These are phyloP conservation scores for Thermomucor indicae-seudaticae DNA, from an alignment of 371 early-diverging fungal species.

Conservation along the genomic window DNA sequence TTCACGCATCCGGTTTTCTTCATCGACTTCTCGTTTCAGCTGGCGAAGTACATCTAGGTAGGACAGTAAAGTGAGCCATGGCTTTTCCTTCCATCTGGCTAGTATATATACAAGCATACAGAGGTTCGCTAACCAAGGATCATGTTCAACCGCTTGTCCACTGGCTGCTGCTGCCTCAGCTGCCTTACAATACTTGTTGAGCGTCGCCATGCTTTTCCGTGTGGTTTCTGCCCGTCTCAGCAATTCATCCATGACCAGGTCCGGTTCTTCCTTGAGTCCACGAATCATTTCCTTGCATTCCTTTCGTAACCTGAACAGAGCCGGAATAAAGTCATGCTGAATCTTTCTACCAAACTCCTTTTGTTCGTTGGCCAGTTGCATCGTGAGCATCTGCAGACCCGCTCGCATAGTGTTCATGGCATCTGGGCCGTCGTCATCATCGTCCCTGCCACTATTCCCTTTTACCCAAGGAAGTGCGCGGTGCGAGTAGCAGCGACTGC, in stretches of 20 bases:
- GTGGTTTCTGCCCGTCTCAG: conserved; percentile 35
- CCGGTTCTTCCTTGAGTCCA: conserved; percentile 20
- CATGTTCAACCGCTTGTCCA: conserved; percentile 24
- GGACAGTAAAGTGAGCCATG: not conserved
- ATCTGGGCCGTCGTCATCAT: conserved; percentile 1
- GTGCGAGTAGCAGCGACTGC: conserved; percentile 25
- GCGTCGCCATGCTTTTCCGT: conserved; percentile 23
- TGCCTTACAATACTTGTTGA: conserved; percentile 27
- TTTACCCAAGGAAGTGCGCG: conserved; percentile 18
- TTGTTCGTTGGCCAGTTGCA: conserved; percentile 24
- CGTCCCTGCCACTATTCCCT: conserved; percentile 3
- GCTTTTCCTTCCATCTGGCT: not conserved
- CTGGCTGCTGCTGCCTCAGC: conserved; percentile 14
- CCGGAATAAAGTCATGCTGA: conserved; percentile 18
- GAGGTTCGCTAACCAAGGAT: conserved; percentile 39
- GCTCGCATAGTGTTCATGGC: conserved; percentile 20
- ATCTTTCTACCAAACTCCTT: conserved; percentile 24
- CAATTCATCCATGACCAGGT: conserved; percentile 28
- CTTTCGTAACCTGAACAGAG: conserved; percentile 16
- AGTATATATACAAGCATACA: conserved; percentile 17
- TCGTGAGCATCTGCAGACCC: conserved; percentile 20
- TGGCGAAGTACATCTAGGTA: conserved; percentile 34
- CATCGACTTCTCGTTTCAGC: conserved; percentile 37
- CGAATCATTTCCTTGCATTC: conserved; percentile 33
- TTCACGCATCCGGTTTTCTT: conserved; percentile 34